Evolutionary conservation across 1,139 yeast species (phyloP), one percentile per base, ranked within the genome.

Genomic region (Diutina neorugosa): DNA sequence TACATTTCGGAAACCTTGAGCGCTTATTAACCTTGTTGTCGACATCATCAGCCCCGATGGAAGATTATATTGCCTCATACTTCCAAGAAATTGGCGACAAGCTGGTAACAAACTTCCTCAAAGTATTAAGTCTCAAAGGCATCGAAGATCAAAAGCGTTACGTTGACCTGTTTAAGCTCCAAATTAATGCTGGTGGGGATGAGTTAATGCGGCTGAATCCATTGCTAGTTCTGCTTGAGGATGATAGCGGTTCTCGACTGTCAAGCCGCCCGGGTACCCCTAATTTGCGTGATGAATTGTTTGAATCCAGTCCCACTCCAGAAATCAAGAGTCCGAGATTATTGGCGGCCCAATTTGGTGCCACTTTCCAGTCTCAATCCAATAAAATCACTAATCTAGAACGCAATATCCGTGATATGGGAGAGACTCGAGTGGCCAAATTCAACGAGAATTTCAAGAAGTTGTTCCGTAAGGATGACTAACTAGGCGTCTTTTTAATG

Each of bases 11-110:
- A 7, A 76, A 78, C 44, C 70, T 86, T 7, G 93, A 86, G 58
- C 72, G 80, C 0, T 66, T 89, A 20, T 70, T 89, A 55, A 85
- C 84, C 63, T 77, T 88, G 4, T 66, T 89, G 50, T 70, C 84
- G 63, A 79, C 86, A 0, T 82, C 84, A 20, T 66, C 73, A 2
- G 76, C 79, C 16, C 95, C 96, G 0, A 53, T 78, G 69, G 69
- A 86, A 55, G 81, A 79, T 18, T 74, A 86, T 40, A 81, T 86
- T 2, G 80, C 80, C 54, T 80, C 76, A 60, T 88, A 88, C 65
- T 80, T 87, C 63, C 76, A 76, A 56, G 69, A 84, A 20, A 76
- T 88, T 56, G 85, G 85, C 3, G 96, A 88, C 65, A 74, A 73
- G 53, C 81, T 83, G 19, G 65, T 77, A 25, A 66, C 69, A 16